Evolutionary conservation across 2,329 filamentous ascomycete genomes (phyloP).

Genomic region (Myriosclerotinia duriaeana): DNA sequence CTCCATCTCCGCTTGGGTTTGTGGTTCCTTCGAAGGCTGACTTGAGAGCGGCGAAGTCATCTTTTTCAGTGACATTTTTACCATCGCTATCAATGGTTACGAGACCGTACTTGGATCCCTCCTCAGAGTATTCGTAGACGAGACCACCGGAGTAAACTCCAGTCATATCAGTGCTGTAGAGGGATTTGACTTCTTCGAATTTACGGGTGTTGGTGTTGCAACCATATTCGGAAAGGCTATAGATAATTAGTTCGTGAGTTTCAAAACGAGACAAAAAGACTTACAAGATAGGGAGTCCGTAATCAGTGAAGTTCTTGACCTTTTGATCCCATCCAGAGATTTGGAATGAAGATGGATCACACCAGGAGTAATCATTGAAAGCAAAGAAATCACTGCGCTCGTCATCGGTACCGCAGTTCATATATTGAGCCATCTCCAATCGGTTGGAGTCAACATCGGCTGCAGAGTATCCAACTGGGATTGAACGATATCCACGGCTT

Average conservation of each 20-base stretch:
- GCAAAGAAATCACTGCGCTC: slow-evolving; percentile 67
- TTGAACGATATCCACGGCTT: slow-evolving; percentile 48
- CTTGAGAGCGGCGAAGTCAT: slow-evolving; percentile 52
- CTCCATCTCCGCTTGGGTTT: slow-evolving; percentile 52
- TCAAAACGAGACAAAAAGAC: slow-evolving; percentile 8
- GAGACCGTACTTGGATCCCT: slow-evolving; percentile 71
- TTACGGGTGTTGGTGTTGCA: slow-evolving; percentile 79
- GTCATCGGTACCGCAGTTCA: slow-evolving; percentile 69
- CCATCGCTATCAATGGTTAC: slow-evolving; percentile 36
- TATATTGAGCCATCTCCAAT: slow-evolving; percentile 66
- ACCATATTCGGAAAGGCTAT: slow-evolving; percentile 78
- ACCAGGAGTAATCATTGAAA: slow-evolving; percentile 68
- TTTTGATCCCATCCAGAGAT: slow-evolving; percentile 67
- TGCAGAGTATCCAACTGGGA: slow-evolving; percentile 59
- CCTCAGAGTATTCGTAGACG: slow-evolving; percentile 90
- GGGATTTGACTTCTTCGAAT: slow-evolving; percentile 74
- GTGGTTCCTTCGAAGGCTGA: slow-evolving; percentile 45
- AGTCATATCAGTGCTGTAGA: slow-evolving; percentile 85
- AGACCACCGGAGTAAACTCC: slow-evolving; percentile 90
- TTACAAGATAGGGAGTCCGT: slow-evolving; percentile 60
- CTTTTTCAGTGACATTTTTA: slow-evolving; percentile 43
- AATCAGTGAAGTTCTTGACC: slow-evolving; percentile 65
- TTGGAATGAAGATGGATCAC: slow-evolving; percentile 58
- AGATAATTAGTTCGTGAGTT: slow-evolving; percentile 21
- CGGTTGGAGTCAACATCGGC: slow-evolving; percentile 70